A percentile compares a stretch with the other conserved stretches of the same genome.
phyloP scores from a whole-genome alignment of 2,329 filamentous ascomycete genomes.

The Fusarium aywerte region DNA sequence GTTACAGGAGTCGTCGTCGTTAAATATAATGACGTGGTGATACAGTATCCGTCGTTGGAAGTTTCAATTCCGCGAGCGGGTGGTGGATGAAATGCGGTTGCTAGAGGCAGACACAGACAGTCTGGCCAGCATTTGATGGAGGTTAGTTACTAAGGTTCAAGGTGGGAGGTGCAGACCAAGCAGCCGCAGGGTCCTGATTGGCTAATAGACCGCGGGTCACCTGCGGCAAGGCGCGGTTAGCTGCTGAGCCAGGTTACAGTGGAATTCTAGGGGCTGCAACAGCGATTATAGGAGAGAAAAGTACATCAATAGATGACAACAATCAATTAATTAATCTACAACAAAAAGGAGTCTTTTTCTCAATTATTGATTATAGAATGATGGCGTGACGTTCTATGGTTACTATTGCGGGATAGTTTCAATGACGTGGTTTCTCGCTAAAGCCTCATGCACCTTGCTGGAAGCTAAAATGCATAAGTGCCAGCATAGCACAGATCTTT shows the following conservation, averaged over 20 bases:
- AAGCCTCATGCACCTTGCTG: slow-evolving; percentile 23
- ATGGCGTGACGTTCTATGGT: background rate
- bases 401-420: slow-evolving; percentile 17
- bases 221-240: slow-evolving; percentile 39
- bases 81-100: slow-evolving; percentile 40
- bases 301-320: background rate
- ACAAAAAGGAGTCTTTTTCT: background rate
- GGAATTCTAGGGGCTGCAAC: slow-evolving; percentile 8
- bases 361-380: background rate
- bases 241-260: slow-evolving; percentile 21
- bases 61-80: slow-evolving; percentile 36
- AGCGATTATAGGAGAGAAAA: slow-evolving; percentile 5
- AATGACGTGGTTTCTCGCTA: slow-evolving; percentile 34
- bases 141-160: slow-evolving; percentile 31
- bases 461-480: slow-evolving; percentile 12
- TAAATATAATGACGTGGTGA: slow-evolving; percentile 23
- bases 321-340: background rate
- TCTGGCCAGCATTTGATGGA: slow-evolving; percentile 34
- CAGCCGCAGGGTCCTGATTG: slow-evolving; percentile 39
- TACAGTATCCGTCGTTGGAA: slow-evolving; percentile 18
- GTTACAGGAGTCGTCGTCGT: slow-evolving; percentile 16
- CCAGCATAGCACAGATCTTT: slow-evolving; percentile 5
- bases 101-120: slow-evolving; percentile 28
- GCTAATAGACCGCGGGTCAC: slow-evolving; percentile 35
- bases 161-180: slow-evolving; percentile 44